Percentiles rank a stretch among this genome's conserved stretches.
These are phyloP conservation scores for Helenozyma baotianmanensis DNA, from an alignment of 805 yeast genomes.

Conservation along the genomic window DNA sequence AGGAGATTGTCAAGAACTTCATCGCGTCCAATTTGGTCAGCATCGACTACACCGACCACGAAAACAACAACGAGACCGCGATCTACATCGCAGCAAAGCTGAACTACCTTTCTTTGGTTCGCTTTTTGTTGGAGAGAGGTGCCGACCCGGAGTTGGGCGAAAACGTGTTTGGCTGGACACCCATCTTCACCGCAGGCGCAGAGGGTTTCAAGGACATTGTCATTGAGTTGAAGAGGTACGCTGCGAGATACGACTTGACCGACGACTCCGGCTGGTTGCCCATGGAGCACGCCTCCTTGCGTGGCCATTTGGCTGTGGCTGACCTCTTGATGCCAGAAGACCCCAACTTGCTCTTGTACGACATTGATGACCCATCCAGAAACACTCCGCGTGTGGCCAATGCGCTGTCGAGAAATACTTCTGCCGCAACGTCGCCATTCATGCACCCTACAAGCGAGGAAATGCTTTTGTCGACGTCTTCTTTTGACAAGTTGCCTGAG, in stretches of 20 bases:
- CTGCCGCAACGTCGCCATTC: slow-evolving; percentile 13
- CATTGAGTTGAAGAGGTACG: slow-evolving; percentile 45
- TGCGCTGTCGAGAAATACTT: slow-evolving; percentile 11
- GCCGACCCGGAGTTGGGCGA: slow-evolving; percentile 80
- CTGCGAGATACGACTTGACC: slow-evolving; percentile 49
- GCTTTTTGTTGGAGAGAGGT: slow-evolving; percentile 48
- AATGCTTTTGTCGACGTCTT: slow-evolving; percentile 21
- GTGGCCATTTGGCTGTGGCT: slow-evolving; percentile 79
- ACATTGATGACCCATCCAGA: slow-evolving; percentile 32
- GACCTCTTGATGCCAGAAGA: slow-evolving; percentile 52
- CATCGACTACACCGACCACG: slow-evolving; percentile 57
- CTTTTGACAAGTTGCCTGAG: slow-evolving; percentile 36
- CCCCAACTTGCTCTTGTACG: slow-evolving; percentile 28
- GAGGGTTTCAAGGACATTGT: slow-evolving; percentile 69
- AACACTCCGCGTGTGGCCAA: slow-evolving; percentile 18
- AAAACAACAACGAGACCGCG: slow-evolving; percentile 66
- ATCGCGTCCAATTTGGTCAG: slow-evolving; percentile 55
- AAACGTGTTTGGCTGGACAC: slow-evolving; percentile 86
- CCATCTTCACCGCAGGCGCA: slow-evolving; percentile 83
- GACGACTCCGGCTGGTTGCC: slow-evolving; percentile 96
- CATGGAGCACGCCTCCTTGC: slow-evolving; percentile 89
- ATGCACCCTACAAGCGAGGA: slow-evolving; percentile 14
- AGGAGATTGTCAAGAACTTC: slow-evolving; percentile 50
- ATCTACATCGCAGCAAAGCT: slow-evolving; percentile 75
- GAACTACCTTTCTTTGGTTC: slow-evolving; percentile 50